Evolutionary conservation across 129 eudicot species (phyloP).

Genomic region (Flaveria ramosissima): DNA sequence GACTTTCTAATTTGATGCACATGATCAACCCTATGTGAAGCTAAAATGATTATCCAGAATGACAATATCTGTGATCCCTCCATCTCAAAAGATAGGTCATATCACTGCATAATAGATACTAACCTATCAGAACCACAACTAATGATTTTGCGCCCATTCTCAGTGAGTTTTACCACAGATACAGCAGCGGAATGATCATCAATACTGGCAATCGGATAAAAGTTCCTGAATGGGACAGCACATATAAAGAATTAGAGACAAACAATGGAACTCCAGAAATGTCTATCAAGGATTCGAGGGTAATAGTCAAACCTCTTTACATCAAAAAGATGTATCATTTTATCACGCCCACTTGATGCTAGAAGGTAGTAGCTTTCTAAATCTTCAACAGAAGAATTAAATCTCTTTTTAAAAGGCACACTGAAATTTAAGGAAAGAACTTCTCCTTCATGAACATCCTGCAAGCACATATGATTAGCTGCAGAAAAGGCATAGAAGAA

Average conservation of each 20-base stretch:
- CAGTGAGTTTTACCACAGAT: slow-evolving; percentile 46
- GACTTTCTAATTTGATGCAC: slow-evolving; percentile 14
- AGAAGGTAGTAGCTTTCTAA: slow-evolving; percentile 45
- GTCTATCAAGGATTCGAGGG: slow-evolving; percentile 30
- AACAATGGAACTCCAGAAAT: slow-evolving; percentile 1
- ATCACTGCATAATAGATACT: slow-evolving; percentile 20
- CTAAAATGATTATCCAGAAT: background rate
- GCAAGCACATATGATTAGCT: slow-evolving; percentile 35
- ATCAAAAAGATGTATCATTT: slow-evolving; percentile 62
- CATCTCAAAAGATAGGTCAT: slow-evolving; percentile 3
- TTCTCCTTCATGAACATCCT: slow-evolving; percentile 70
- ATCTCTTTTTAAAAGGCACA: slow-evolving; percentile 31
- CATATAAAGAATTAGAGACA: slow-evolving; percentile 11
- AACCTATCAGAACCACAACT: slow-evolving; percentile 64
- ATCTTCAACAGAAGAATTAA: slow-evolving; percentile 34
- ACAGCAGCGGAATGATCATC: slow-evolving; percentile 63
- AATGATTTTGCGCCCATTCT: slow-evolving; percentile 50
- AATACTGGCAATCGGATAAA: slow-evolving; percentile 55
- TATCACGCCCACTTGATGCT: slow-evolving; percentile 70
- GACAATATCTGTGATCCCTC: background rate
- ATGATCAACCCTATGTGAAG: slow-evolving; percentile 5
- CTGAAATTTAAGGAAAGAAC: slow-evolving; percentile 60
- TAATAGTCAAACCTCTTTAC: slow-evolving; percentile 52
- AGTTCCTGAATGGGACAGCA: slow-evolving; percentile 50
- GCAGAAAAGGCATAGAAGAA: slow-evolving; percentile 3